These are phyloP conservation scores for Moniliophthora roreri DNA, from an alignment of 1,284 basidiomycete species.

Conservation along the genomic window DNA sequence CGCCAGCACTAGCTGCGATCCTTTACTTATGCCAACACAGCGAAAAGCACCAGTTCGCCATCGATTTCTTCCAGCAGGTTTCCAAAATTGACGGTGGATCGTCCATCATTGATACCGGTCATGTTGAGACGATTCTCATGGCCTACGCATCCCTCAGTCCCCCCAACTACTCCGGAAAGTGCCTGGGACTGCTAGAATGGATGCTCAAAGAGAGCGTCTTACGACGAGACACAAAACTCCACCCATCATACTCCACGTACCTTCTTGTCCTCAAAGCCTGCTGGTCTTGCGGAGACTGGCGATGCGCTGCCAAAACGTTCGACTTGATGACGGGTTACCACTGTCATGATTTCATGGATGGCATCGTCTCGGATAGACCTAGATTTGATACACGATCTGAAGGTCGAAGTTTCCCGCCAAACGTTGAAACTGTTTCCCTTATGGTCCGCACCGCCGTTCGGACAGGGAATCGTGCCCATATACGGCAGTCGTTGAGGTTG, in stretches of 20 bases:
- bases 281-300: constrained; percentile 63
- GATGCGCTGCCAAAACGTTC: constrained; percentile 50
- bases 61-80: constrained; percentile 59
- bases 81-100: constrained; percentile 39
- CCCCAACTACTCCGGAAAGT: constrained; percentile 36
- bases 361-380: constrained; percentile 32
- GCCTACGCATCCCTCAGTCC: constrained; percentile 47
- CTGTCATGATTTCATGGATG: constrained; percentile 50
- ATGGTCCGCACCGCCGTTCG: constrained; percentile 55
- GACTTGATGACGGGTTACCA: constrained; percentile 68
- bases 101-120: constrained; percentile 45
- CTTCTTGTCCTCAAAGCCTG: constrained; percentile 58
- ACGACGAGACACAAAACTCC: constrained; percentile 40
- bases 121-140: constrained; percentile 58
- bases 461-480: constrained; percentile 43
- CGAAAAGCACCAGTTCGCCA: constrained; percentile 43
- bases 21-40: constrained; percentile 55
- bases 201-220: constrained; percentile 51
- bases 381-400: constrained; percentile 36
- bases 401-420: constrained; percentile 44
- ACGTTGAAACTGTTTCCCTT: constrained; percentile 47
- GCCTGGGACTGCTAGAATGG: constrained; percentile 61
- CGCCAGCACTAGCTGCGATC: constrained; percentile 49
- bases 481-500: constrained; percentile 61
- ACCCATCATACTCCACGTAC: constrained; percentile 51